Percentiles rank a stretch among this genome's conserved stretches.
Evolutionary conservation across 208 protist species (phyloP).

Genomic region (Leishmania tarentolae): DNA sequence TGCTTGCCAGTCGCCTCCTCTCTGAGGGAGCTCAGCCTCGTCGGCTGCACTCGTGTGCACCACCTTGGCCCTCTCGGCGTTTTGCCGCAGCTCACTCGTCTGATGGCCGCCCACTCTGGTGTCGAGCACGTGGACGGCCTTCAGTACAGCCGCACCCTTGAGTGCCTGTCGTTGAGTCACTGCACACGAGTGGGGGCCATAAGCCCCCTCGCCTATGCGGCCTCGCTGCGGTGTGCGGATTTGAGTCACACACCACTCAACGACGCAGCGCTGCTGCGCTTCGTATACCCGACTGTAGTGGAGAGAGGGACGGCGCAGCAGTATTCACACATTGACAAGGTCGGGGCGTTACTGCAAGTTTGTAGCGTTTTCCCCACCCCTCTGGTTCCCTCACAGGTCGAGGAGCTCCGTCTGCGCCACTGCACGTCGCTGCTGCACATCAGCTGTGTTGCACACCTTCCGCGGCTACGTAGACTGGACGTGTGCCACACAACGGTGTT

Average conservation of each 20-base stretch:
- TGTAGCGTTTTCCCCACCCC: neutral
- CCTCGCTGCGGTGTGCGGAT: conserved; percentile 18
- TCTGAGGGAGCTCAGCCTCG: conserved; percentile 27
- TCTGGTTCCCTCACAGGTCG: conserved; percentile 18
- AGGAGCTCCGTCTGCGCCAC: conserved; percentile 18
- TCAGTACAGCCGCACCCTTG: conserved; percentile 13
- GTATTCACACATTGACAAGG: neutral
- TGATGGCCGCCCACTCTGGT: conserved; percentile 16
- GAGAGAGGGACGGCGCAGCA: neutral
- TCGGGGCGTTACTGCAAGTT: neutral
- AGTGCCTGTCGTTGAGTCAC: conserved; percentile 17
- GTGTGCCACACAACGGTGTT: conserved; percentile 16
- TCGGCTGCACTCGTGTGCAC: conserved; percentile 22
- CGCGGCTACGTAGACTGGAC: conserved; percentile 19
- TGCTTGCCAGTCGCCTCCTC: neutral
- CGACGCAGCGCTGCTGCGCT: conserved; percentile 28
- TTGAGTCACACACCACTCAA: conserved; percentile 23
- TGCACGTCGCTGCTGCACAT: conserved; percentile 28
- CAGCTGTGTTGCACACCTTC: conserved; percentile 32
- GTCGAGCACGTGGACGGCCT: conserved; percentile 27
- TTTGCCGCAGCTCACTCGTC: conserved; percentile 21
- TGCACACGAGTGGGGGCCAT: conserved; percentile 25
- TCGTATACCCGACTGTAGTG: conserved; percentile 20
- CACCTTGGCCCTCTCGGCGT: conserved; percentile 27
- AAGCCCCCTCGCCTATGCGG: conserved; percentile 13